Evolutionary conservation across 2,329 filamentous ascomycete genomes (phyloP), one percentile per base, ranked within the genome.

Genomic region (Plectosphaerella cucumerina): DNA sequence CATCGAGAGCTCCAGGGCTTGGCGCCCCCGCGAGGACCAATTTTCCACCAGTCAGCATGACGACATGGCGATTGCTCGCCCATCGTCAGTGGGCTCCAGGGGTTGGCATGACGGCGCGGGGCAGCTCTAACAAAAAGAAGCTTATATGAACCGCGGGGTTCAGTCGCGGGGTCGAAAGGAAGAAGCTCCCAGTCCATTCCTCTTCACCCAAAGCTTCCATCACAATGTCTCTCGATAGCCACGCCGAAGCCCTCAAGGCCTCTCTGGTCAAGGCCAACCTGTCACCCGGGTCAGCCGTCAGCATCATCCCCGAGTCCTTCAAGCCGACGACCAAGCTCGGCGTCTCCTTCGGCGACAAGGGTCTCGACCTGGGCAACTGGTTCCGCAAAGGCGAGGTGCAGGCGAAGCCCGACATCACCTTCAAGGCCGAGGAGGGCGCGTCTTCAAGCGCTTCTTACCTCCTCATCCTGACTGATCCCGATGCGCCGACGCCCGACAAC

Each of bases 401-500:
- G 51, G 56, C 60, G 4, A 58, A 62, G 20, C 75, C 74, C 2
- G 67, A 57, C 21, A 61, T 74, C 35, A 59, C 53, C 6, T 73
- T 69, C 44, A 52, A 56, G 2, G 54, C 70, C 1, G 69, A 74
- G 56, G 66, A 52, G 5, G 62, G 59, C n/a, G 59, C 59, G 3
- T 53, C 60, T 1, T 53, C 59, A 9, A 61, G 59, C 23, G 57
- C 64, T 1, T 67, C 65, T 1, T 81, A 77, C 61, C 69, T 71
- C 34, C 64, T 80, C 47, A 63, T 81, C 55, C 66, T 81, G 39
- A 67, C 79, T 20, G 78, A 81, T 50, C 77, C 77, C 0, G 78
- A 81, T 52, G 78, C 77, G 18, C 78, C 78, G 0, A 80, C 76
- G 0, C 78, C 78, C 0, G 74, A 77, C 34, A 74, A 81, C 47